phyloP scores from a whole-genome alignment of 257 asterid genomes.

The Fraxinus anomala region DNA sequence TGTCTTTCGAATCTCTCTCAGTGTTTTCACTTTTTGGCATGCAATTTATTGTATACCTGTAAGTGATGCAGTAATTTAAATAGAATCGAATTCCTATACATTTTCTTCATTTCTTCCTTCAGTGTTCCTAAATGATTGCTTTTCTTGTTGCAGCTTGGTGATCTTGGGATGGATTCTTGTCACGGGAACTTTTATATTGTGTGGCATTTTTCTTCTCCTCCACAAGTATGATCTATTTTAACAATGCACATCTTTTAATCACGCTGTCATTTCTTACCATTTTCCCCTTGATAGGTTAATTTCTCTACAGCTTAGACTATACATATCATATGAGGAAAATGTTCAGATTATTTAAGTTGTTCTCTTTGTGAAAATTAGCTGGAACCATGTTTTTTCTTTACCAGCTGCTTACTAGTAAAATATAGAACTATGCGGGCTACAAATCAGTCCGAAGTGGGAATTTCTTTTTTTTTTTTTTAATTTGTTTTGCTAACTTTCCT shows the following conservation, averaged over 20 bases:
- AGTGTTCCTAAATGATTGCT: neutral
- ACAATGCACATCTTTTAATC: neutral
- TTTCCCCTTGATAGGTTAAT: neutral
- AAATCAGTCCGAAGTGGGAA: too few species aligned
- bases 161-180: slow-evolving; percentile 85
- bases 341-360: neutral
- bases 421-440: too few species aligned
- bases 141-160: slow-evolving; percentile 70
- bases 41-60: slow-evolving; percentile 80
- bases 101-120: neutral
- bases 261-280: neutral
- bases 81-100: neutral
- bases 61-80: slow-evolving; percentile 42
- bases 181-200: slow-evolving; percentile 74
- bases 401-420: too few species aligned
- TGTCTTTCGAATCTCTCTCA: slow-evolving; percentile 36
- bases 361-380: too few species aligned
- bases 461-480: too few species aligned
- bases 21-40: slow-evolving; percentile 82
- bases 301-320: neutral
- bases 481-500: too few species aligned
- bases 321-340: neutral
- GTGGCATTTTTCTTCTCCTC: slow-evolving; percentile 84
- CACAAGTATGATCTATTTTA: slow-evolving; percentile 59
- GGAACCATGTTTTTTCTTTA: too few species aligned